These are phyloP conservation scores for Neofusicoccum umdonicola DNA, from an alignment of 2,329 filamentous ascomycete species.

Conservation along the genomic window DNA sequence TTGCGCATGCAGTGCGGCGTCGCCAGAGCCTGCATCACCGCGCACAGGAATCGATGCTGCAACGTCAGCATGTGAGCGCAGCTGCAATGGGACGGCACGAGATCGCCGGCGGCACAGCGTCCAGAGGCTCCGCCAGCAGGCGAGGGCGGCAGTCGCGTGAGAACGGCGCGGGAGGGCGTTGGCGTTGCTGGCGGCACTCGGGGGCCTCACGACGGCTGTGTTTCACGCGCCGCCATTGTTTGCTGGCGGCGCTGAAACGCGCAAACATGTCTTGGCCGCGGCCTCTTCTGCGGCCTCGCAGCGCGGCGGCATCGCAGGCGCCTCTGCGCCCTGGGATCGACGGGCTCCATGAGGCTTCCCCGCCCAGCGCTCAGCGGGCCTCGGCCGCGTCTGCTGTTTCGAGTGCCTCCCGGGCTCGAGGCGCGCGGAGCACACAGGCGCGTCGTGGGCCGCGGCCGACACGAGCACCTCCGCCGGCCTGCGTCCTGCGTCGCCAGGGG, in stretches of 20 bases:
- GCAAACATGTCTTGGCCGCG: slow-evolving; percentile 1
- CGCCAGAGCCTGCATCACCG: not conserved
- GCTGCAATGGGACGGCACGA: not conserved
- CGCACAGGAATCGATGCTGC: slow-evolving; percentile 1
- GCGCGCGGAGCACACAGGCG: not conserved
- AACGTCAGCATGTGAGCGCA: not conserved
- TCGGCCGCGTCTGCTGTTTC: slow-evolving; percentile 11
- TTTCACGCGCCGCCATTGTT: slow-evolving; percentile 1
- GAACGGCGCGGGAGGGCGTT: not conserved
- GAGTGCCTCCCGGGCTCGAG: slow-evolving; percentile 2
- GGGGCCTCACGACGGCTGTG: not conserved
- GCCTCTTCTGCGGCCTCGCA: slow-evolving; percentile 3
- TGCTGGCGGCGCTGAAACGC: not conserved
- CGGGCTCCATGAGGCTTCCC: slow-evolving; percentile 2
- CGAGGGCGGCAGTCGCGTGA: not conserved
- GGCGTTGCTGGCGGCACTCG: not conserved
- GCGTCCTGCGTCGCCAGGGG: slow-evolving; percentile 1
- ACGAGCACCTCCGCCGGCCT: slow-evolving; percentile 7
- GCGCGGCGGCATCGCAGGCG: not conserved
- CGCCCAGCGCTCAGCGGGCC: slow-evolving; percentile 9
- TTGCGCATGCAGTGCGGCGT: not conserved
- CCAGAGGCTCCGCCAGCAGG: no score
- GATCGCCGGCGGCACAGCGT: not conserved
- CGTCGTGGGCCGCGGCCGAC: slow-evolving; percentile 4
- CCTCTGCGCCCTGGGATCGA: slow-evolving; percentile 1